Conservation (phyloP, 345 rosid species). For the Erucastrum elatum region DNA sequence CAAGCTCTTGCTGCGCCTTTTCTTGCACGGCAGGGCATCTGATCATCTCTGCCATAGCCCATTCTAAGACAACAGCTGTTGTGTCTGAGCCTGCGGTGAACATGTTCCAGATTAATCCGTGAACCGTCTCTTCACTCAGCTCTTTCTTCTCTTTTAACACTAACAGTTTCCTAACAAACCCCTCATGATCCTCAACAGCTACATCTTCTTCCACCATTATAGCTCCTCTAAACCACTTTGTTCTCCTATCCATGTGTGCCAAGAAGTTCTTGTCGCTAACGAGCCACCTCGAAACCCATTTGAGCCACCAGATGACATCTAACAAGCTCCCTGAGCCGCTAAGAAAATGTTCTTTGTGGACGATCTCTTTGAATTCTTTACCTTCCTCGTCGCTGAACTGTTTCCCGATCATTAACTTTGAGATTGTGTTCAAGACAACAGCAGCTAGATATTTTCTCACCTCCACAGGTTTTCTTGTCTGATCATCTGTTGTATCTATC, state of each 20-base stretch:
- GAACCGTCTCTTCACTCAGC: conserved; percentile 44
- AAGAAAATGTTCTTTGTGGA: conserved; percentile 27
- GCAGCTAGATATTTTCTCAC: conserved; percentile 40
- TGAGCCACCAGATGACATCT: conserved; percentile 42
- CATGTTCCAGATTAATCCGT: conserved; percentile 55
- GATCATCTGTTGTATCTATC: background rate
- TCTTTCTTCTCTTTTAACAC: conserved; percentile 35
- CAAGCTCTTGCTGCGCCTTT: conserved; percentile 41
- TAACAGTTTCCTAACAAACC: conserved; percentile 31
- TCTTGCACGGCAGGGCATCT: conserved; percentile 36
- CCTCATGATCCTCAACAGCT: background rate
- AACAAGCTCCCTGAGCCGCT: conserved; percentile 23
- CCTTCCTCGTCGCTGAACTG: conserved; percentile 38
- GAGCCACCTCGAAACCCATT: conserved; percentile 31
- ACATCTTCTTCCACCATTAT: background rate
- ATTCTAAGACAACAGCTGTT: conserved; percentile 43
- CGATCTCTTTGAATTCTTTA: conserved; percentile 32
- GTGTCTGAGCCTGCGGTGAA: conserved; percentile 53
- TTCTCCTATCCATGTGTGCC: conserved; percentile 24
- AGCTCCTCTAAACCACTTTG: conserved; percentile 32
- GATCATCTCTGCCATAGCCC: conserved; percentile 55
- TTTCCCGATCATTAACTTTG: conserved; percentile 37
- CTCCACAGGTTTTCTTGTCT: conserved; percentile 18
- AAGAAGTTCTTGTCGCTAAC: conserved; percentile 20
- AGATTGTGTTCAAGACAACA: conserved; percentile 36